phyloP scores from a whole-genome alignment of 1,139 yeast species.

The Geotrichum carabidarum region DNA sequence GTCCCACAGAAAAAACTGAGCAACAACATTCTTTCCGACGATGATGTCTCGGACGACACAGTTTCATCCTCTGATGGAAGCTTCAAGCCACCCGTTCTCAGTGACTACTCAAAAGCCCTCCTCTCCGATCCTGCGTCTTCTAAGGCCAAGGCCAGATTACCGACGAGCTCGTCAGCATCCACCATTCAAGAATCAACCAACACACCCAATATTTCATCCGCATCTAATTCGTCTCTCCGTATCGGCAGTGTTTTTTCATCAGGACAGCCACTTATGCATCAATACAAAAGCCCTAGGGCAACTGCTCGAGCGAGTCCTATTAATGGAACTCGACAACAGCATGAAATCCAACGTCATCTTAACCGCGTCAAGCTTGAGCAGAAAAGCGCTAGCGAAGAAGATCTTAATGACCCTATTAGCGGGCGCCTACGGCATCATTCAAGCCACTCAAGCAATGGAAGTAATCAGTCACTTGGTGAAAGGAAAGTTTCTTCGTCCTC shows the following conservation, averaged over 20 bases:
- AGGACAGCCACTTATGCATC: constrained; percentile 3
- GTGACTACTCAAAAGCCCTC: constrained; percentile 50
- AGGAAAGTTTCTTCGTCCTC: constrained; percentile 2
- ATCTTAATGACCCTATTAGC: neutral
- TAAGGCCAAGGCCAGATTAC: constrained; percentile 17
- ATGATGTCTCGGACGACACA: constrained; percentile 26
- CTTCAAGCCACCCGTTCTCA: constrained; percentile 59
- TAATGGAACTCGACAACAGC: constrained; percentile 20
- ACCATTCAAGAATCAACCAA: neutral
- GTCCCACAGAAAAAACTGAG: neutral
- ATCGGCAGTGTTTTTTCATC: constrained; percentile 4
- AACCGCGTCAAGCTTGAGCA: constrained; percentile 16
- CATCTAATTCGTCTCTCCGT: constrained; percentile 16
- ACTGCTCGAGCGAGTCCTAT: constrained; percentile 17
- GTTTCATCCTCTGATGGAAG: constrained; percentile 44
- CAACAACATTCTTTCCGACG: constrained; percentile 9
- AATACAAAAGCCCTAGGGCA: constrained; percentile 12
- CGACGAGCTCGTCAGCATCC: constrained; percentile 2
- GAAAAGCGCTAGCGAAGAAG: constrained; percentile 10
- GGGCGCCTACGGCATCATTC: constrained; percentile 14
- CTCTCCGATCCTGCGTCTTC: constrained; percentile 32
- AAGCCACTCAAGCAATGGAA: constrained; percentile 10
- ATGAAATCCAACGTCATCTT: constrained; percentile 19
- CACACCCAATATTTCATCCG: constrained; percentile 1
- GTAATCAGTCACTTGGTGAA: constrained; percentile 8